Percentiles rank a stretch among this genome's conserved stretches.
Conservation (phyloP, 2,329 filamentous ascomycete genomes). For the Orbilia brochopaga region DNA sequence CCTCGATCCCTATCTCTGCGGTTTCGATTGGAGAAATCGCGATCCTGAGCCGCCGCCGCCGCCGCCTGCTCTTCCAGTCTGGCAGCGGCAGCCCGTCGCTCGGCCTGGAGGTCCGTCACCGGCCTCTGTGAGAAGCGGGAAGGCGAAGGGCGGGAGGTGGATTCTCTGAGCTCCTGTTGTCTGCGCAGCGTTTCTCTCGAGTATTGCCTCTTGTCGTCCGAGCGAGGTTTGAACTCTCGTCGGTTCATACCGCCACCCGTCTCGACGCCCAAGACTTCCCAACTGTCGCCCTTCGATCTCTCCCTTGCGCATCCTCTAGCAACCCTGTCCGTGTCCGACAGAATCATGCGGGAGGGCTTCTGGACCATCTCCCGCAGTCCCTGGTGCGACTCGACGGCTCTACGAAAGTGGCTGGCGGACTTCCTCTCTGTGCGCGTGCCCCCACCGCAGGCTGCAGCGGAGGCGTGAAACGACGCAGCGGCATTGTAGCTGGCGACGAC, state of each 20-base stretch:
- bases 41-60: not conserved
- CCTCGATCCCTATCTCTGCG: too few species aligned
- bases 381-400: slow-evolving; percentile 8
- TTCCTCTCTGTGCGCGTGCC: not conserved
- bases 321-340: slow-evolving; percentile 66
- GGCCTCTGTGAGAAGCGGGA: slow-evolving; percentile 38
- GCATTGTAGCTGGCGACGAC: slow-evolving; percentile 3
- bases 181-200: slow-evolving; percentile 24
- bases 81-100: slow-evolving; percentile 1
- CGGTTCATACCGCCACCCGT: slow-evolving; percentile 45
- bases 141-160: slow-evolving; percentile 24
- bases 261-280: slow-evolving; percentile 55
- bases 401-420: slow-evolving; percentile 9
- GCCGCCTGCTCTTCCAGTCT: not conserved
- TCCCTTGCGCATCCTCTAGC: slow-evolving; percentile 57
- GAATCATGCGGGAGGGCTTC: slow-evolving; percentile 65
- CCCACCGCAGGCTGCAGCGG: not conserved
- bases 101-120: not conserved
- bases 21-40: too few species aligned
- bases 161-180: slow-evolving; percentile 17
- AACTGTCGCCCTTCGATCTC: slow-evolving; percentile 61
- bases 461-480: slow-evolving; percentile 23
- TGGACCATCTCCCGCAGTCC: slow-evolving; percentile 10
- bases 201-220: slow-evolving; percentile 36
- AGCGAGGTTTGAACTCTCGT: slow-evolving; percentile 24